phyloP scores from a whole-genome alignment of 2,329 filamentous ascomycete genomes.

The Fusarium equiseti region DNA sequence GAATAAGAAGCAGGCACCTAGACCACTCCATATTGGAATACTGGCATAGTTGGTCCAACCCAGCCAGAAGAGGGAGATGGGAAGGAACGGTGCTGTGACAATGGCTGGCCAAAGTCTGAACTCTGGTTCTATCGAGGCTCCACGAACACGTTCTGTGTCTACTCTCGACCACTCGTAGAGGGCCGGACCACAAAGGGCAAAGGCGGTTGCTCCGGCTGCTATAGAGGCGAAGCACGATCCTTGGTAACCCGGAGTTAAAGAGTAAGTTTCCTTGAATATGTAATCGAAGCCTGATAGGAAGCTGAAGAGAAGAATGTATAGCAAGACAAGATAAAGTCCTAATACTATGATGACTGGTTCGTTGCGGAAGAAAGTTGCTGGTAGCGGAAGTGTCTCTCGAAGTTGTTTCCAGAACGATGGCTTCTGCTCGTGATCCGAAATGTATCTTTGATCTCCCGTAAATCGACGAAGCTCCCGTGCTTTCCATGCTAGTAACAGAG shows the following conservation, averaged over 20 bases:
- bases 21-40: constrained; percentile 63
- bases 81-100: constrained; percentile 61
- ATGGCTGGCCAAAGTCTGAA: constrained; percentile 67
- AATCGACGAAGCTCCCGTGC: constrained; percentile 69
- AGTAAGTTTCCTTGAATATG: constrained; percentile 59
- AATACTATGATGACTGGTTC: constrained; percentile 57
- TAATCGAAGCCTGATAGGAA: constrained; percentile 63
- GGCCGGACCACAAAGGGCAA: constrained; percentile 48
- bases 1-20: constrained; percentile 64
- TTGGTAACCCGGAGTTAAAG: constrained; percentile 54
- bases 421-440: constrained; percentile 72
- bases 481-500: constrained; percentile 68
- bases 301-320: constrained; percentile 66
- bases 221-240: constrained; percentile 59
- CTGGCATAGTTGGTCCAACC: constrained; percentile 62
- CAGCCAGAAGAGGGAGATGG: constrained; percentile 68
- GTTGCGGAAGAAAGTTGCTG: constrained; percentile 54
- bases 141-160: constrained; percentile 57
- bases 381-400: constrained; percentile 57
- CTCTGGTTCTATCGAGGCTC: constrained; percentile 60
- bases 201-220: constrained; percentile 54
- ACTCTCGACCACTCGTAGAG: constrained; percentile 48
- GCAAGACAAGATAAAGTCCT: constrained; percentile 62
- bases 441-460: constrained; percentile 70
- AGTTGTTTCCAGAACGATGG: constrained; percentile 63